Evolutionary conservation across 371 early-diverging fungal genomes (phyloP).

Genomic region (Mortierella sp.): DNA sequence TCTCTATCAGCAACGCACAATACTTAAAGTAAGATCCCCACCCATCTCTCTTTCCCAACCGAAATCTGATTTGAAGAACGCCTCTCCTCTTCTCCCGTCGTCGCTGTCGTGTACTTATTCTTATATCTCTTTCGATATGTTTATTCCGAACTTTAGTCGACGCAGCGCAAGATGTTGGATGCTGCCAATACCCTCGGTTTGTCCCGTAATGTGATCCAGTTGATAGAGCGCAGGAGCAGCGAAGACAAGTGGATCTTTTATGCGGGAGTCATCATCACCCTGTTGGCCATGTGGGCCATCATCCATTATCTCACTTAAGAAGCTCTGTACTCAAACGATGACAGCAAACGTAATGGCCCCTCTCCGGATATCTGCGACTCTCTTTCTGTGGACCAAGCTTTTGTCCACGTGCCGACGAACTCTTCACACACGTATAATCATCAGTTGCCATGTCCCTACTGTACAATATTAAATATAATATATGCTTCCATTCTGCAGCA

Average conservation of each 20-base stretch:
- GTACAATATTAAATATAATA: no score
- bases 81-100: no score
- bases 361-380: no score
- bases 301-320: slow-evolving; percentile 66
- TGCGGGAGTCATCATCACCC: slow-evolving; percentile 74
- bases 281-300: slow-evolving; percentile 70
- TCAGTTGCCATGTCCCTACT: no score
- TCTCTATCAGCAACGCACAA: slow-evolving; percentile 80
- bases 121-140: not conserved
- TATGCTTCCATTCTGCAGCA: no score
- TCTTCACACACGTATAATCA: no score
- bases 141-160: slow-evolving; percentile 57
- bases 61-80: no score
- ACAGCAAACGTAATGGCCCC: no score
- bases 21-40: slow-evolving; percentile 81
- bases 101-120: no score
- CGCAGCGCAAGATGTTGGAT: slow-evolving; percentile 83
- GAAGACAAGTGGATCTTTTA: slow-evolving; percentile 88
- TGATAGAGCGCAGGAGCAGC: slow-evolving; percentile 82
- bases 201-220: slow-evolving; percentile 84
- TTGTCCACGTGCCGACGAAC: no score
- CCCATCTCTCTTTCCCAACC: no score
- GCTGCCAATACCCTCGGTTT: slow-evolving; percentile 85
- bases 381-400: no score
- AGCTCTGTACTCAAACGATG: not conserved